Base-by-base conservation (phyloP, 2,329 filamentous ascomycete species). In the Didymosphaeria variabile region DNA sequence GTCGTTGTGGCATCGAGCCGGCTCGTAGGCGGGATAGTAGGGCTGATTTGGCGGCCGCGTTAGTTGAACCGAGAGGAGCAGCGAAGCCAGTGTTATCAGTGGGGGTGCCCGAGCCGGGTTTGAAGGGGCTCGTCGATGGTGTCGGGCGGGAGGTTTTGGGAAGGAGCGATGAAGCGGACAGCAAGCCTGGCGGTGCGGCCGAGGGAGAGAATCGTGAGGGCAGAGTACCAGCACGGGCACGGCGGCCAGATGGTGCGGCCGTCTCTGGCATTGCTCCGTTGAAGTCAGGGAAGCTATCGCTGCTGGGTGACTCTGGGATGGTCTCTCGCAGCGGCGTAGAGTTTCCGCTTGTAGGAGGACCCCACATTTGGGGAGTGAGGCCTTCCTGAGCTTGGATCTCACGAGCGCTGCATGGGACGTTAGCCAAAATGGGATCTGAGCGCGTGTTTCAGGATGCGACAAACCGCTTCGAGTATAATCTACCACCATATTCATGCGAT, bases 321-420 rank as follows among this genome's bases (percentile, higher is more conserved):
- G 94, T 97, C 82, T 98, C 95, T 74, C 95, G 92, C 55, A 99
- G 87, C 69, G 95, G 95, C 45, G 94, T 97, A 21, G 94, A 97
- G 79, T 97, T 94, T 67, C 94, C 95, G 78, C 94, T 97, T 58
- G 94, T 97, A 52, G 95, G 94, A 67, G 95, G 94, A 12, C 95
- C 93, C 95, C 95, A 98, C 55, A 90, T 80, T 79, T 87, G 85
- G 74, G 85, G 90, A 76, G 84, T 82, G 53, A 97, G 85, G 55
- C 94, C 94, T 86, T 98, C 94, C 82, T 97, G 94, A 57, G 94
- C 94, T 82, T 98, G 94, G 64, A 98, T 97, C 80, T 99, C 95
- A 78, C 95, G 88, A 68, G 95, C 94, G 76, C 94, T 97, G 72
- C 63, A 61, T 67, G 59, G 55, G 61, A 68, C 32, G 69, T 78